Base-by-base conservation (phyloP, 1,284 basidiomycete species). In the Cutaneotrichosporon cavernicola region DNA sequence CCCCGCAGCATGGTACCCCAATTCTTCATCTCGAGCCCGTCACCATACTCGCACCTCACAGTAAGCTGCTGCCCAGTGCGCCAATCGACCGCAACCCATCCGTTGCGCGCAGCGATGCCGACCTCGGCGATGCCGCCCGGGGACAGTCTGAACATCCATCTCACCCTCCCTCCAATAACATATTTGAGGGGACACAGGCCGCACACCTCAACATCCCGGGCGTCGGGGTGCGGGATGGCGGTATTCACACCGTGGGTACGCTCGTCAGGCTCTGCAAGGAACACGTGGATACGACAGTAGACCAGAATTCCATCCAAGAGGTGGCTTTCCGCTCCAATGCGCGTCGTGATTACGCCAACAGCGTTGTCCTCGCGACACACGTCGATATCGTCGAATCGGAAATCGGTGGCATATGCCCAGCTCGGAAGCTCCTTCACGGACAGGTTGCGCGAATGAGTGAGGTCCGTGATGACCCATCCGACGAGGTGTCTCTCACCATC, bases 291-390 rank as follows among this genome's bases (percentile, higher is more conserved):
- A 5, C 50, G 50, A 30, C 50, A 51, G 50, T 51, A 51, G 26
- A 51, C 26, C 2, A 31, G 26, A 14, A 13, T 26, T 22, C 50
- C 50, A 4, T 10, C 26, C 11, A 51, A 14, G 14, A 14, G 50
- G 9, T 13, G 50, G 22, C 4, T 31, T 26, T 51, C 13, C 14
- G 13, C 7, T 5, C 50, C 50, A 4, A 14, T 31, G 5, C 50
- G 22, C 50, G 50, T 6, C 16, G 50, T 51, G 30, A 31, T 13
- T 7, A 51, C 26, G 26, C 5, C 30, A 14, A 51, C 18, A 14
- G 50, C 50, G 26, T 51, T 51, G 50, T 51, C 50, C 50, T 51
- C 50, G 26, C 50, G 26, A 16, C 50, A 51, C 50, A 51, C 26
- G 30, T 13, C 9, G 30, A 51, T 4, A 5, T 31, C 18, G 8